Evolutionary conservation across 768 basidiomycete species (phyloP), one percentile per base, ranked within the genome.

Genomic region (Hysterangium stoloniferum): DNA sequence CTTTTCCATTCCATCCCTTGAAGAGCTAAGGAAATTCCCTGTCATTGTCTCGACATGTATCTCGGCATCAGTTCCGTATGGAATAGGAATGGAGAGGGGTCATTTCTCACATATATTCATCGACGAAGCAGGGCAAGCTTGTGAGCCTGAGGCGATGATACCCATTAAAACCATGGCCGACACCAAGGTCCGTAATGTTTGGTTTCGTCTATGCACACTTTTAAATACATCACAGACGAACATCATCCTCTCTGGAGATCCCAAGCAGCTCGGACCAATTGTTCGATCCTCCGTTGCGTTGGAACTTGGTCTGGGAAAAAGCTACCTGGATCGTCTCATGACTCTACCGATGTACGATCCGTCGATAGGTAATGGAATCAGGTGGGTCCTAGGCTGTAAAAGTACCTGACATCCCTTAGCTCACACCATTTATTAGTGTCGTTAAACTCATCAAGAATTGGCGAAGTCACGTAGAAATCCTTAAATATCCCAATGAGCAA

Each of bases 101-200:
- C 77, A 80, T 58, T 84, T 76, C 56, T 73, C 62, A 1, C 77
- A 82, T 54, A 76, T 84, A 15, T 77, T 84, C 55, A 64, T 80
- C 34, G 81, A 84, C 56, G 81, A 84, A 53, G 81, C 79, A 4
- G 80, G 79, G 0, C 80, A 84, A 56, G 80, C 74, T 0, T 72
- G 72, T 34, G 81, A 84, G 56, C 79, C 81, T 0, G 75, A 79
- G 54, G 61, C 71, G 6, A 75, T 82, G 71, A 67, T 80, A 3
- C 57, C 67, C 0, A 62, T 71, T 32, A 56, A 57, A 48, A 58
- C 62, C 1, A 57, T 69, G 48, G 65, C 66, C 5, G 61, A 61
- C 50, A 45, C 57, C 11, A 12, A 31, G 47, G 47, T 48, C 19
- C 28, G n/a, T 9, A 34, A 20, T 34, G 33, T 34, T 41, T 41